phyloP scores from a whole-genome alignment of 2,329 filamentous ascomycete genomes.

The Colletotrichum trifolii region DNA sequence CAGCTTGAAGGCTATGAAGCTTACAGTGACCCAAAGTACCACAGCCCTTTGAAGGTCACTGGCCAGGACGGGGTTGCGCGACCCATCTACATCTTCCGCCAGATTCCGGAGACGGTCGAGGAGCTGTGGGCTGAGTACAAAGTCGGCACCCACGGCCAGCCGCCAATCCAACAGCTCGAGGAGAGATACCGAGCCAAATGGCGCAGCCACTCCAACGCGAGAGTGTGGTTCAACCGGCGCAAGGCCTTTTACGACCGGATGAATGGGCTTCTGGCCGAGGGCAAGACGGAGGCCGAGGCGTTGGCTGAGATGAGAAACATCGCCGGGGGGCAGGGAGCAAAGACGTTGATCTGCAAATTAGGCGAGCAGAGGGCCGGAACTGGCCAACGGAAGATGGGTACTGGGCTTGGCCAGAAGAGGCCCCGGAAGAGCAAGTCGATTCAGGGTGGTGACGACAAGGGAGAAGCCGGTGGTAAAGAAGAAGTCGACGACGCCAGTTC shows the following conservation, averaged over 20 bases:
- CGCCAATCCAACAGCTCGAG: slow-evolving; percentile 28
- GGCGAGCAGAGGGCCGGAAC: neutral
- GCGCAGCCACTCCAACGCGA: slow-evolving; percentile 23
- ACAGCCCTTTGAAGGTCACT: slow-evolving; percentile 13
- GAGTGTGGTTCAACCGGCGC: slow-evolving; percentile 34
- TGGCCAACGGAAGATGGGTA: neutral
- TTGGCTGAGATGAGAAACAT: slow-evolving; percentile 13
- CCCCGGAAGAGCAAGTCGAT: neutral
- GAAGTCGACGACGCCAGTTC: no score
- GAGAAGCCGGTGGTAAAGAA: no score
- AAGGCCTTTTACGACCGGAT: slow-evolving; percentile 33
- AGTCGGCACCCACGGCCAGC: slow-evolving; percentile 25
- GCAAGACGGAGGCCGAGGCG: slow-evolving; percentile 22
- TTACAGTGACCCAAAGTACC: slow-evolving; percentile 26
- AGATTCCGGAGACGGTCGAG: slow-evolving; percentile 21
- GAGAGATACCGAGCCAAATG: slow-evolving; percentile 28
- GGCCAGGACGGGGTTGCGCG: slow-evolving; percentile 9
- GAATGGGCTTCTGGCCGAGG: slow-evolving; percentile 20
- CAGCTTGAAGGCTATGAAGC: no score
- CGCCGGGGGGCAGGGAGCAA: slow-evolving; percentile 9
- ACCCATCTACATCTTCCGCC: slow-evolving; percentile 30
- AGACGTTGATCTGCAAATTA: slow-evolving; percentile 8
- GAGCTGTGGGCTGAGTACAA: slow-evolving; percentile 37
- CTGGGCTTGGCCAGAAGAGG: neutral
- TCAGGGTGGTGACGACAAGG: neutral